Evolutionary conservation across 805 yeast genomes (phyloP).

Genomic region (Brettanomyces nanus): DNA sequence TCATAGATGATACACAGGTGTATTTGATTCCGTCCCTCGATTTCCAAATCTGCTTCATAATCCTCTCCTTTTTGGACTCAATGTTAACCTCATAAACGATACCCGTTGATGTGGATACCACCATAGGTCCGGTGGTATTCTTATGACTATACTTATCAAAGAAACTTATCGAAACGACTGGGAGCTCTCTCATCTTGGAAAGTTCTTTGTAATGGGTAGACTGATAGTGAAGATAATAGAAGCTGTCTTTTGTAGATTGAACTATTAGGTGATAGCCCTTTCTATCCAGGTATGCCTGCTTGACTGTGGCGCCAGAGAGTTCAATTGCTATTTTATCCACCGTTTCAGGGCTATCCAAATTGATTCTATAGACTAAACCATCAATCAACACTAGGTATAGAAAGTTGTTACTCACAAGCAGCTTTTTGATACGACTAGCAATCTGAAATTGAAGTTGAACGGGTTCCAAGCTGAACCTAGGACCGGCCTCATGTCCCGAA

Average conservation of each 20-base stretch:
- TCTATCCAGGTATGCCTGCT: slow-evolving; percentile 38
- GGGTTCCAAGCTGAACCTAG: slow-evolving; percentile 21
- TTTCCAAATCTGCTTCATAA: slow-evolving; percentile 34
- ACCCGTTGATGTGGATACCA: slow-evolving; percentile 44
- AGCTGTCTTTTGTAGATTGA: slow-evolving; percentile 37
- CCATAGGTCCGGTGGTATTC: slow-evolving; percentile 34
- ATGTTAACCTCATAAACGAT: slow-evolving; percentile 37
- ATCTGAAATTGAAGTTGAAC: slow-evolving; percentile 28
- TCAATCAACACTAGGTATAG: slow-evolving; percentile 45
- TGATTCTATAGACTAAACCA: slow-evolving; percentile 54
- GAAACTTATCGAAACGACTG: slow-evolving; percentile 36
- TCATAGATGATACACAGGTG: background rate
- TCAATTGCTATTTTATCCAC: slow-evolving; percentile 36
- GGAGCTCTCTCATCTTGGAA: slow-evolving; percentile 37
- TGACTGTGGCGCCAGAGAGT: slow-evolving; percentile 19
- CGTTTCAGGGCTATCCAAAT: slow-evolving; percentile 55
- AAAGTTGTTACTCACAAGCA: slow-evolving; percentile 48
- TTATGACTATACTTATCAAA: slow-evolving; percentile 17
- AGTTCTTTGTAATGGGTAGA: slow-evolving; percentile 34
- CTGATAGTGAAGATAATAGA: slow-evolving; percentile 37
- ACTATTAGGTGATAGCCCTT: slow-evolving; percentile 45
- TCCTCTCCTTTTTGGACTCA: slow-evolving; percentile 36
- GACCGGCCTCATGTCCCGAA: background rate
- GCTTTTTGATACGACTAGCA: slow-evolving; percentile 31
- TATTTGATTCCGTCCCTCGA: slow-evolving; percentile 11